These are phyloP conservation scores for Oryza officinalis DNA, from an alignment of 176 grass and related monocot species.

Conservation along the genomic window DNA sequence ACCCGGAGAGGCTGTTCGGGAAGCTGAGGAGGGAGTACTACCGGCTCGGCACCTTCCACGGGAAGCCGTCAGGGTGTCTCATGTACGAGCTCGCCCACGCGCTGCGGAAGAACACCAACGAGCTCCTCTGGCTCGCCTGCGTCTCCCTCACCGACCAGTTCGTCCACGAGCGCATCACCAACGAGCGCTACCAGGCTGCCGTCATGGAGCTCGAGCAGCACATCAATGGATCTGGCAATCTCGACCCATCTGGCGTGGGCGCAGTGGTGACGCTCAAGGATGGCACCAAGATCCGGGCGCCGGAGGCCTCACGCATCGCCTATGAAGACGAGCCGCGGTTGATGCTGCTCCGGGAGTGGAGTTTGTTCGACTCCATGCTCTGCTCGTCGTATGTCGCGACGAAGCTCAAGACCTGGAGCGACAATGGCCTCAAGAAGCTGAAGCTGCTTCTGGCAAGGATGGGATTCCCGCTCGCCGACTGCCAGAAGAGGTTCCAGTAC, in stretches of 20 bases:
- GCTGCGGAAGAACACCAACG: conserved; percentile 79
- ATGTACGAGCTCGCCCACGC: conserved; percentile 84
- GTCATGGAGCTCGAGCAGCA: conserved; percentile 96
- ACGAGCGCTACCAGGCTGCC: conserved; percentile 77
- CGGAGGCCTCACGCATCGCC: conserved; percentile 72
- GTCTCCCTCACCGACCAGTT: conserved; percentile 89
- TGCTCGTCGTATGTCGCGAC: conserved; percentile 91
- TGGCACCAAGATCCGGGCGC: conserved; percentile 78
- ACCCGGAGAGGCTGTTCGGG: conserved; percentile 63
- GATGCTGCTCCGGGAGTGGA: conserved; percentile 88
- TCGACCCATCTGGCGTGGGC: conserved; percentile 43
- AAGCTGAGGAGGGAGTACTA: conserved; percentile 82
- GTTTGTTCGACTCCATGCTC: conserved; percentile 84
- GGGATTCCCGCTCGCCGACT: conserved; percentile 81
- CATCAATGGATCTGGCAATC: conserved; percentile 74
- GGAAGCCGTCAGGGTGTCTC: conserved; percentile 84
- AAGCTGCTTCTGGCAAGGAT: conserved; percentile 89
- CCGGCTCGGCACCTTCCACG: conserved; percentile 77
- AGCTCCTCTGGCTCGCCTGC: conserved; percentile 86
- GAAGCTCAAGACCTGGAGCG: conserved; percentile 85
- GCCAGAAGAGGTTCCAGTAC: conserved; percentile 93
- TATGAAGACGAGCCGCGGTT: conserved; percentile 87
- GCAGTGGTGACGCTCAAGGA: conserved; percentile 78
- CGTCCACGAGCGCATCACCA: conserved; percentile 87
- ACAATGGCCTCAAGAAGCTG: conserved; percentile 92